phyloP scores from a whole-genome alignment of 2,329 filamentous ascomycete species.

The Fusarium sp. region DNA sequence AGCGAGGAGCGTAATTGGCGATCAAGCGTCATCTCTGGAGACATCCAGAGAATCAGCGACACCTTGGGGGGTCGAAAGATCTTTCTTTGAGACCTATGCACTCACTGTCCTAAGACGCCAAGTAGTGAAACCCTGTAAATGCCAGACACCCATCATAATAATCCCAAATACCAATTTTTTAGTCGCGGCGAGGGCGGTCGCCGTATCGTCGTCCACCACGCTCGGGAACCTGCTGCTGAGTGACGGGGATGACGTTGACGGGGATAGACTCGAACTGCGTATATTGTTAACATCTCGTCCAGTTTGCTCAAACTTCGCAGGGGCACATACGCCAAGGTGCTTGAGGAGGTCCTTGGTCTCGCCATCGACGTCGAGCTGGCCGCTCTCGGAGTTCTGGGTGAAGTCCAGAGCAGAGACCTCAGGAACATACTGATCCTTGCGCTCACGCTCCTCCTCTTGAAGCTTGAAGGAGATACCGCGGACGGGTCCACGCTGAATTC shows the following conservation, averaged over 20 bases:
- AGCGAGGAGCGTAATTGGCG: constrained; percentile 67
- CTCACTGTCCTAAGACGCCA: constrained; percentile 69
- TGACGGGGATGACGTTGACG: constrained; percentile 92
- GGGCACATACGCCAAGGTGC: constrained; percentile 89
- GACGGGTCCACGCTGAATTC: constrained; percentile 98
- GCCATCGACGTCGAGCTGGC: constrained; percentile 92
- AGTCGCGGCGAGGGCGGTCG: constrained; percentile 63
- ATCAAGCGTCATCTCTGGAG: constrained; percentile 86
- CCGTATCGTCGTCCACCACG: constrained; percentile 80
- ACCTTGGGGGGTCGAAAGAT: constrained; percentile 76
- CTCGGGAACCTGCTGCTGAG: constrained; percentile 87
- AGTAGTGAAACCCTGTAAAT: constrained; percentile 57
- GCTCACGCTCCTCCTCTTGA: constrained; percentile 99
- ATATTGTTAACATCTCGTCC: constrained; percentile 42
- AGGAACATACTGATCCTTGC: constrained; percentile 99
- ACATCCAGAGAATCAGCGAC: constrained; percentile 81
- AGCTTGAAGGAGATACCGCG: constrained; percentile 99
- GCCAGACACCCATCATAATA: constrained; percentile 53
- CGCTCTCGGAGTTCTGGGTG: constrained; percentile 90
- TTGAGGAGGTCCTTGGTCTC: constrained; percentile 99
- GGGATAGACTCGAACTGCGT: constrained; percentile 93
- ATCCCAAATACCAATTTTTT: constrained; percentile 49
- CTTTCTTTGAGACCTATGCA: constrained; percentile 68
- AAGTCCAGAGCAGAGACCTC: constrained; percentile 99
- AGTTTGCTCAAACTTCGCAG: not conserved